phyloP scores from a whole-genome alignment of 345 rosid genomes.

The Durio zibethinus region DNA sequence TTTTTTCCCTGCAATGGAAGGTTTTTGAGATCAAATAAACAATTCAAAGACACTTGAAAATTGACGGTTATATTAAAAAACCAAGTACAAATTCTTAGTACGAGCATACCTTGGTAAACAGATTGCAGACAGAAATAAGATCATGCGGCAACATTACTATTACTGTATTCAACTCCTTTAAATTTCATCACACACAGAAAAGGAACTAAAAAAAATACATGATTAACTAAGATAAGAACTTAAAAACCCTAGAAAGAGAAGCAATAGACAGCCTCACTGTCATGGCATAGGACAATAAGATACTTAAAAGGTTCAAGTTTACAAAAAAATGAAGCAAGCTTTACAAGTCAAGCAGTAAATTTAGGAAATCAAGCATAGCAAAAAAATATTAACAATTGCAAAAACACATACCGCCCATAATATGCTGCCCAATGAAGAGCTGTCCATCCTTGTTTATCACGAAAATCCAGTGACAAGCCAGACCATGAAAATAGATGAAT shows the following conservation, averaged over 20 bases:
- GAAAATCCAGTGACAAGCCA: conserved; percentile 70
- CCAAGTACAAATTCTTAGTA: not conserved
- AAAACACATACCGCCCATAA: conserved; percentile 58
- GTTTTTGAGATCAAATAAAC: conserved; percentile 11
- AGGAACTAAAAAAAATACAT: not conserved
- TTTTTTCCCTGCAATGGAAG: conserved; percentile 66
- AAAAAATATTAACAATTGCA: not conserved
- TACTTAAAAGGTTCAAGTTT: not conserved
- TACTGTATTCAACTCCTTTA: not conserved
- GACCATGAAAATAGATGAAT: conserved; percentile 65
- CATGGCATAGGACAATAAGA: not conserved
- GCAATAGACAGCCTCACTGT: not conserved
- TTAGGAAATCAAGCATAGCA: not conserved
- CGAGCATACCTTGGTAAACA: not conserved
- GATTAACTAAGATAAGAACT: not conserved
- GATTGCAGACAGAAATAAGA: conserved; percentile 4
- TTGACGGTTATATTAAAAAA: conserved; percentile 1
- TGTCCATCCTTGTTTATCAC: conserved; percentile 95
- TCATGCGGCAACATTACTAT: not conserved
- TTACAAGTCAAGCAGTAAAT: not conserved
- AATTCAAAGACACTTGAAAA: not conserved
- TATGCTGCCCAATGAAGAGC: conserved; percentile 99
- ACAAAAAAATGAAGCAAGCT: not conserved
- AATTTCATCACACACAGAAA: not conserved
- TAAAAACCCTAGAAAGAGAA: not conserved